Conservation (phyloP, 1,284 basidiomycete species). For the Apiotrichum domesticum region DNA sequence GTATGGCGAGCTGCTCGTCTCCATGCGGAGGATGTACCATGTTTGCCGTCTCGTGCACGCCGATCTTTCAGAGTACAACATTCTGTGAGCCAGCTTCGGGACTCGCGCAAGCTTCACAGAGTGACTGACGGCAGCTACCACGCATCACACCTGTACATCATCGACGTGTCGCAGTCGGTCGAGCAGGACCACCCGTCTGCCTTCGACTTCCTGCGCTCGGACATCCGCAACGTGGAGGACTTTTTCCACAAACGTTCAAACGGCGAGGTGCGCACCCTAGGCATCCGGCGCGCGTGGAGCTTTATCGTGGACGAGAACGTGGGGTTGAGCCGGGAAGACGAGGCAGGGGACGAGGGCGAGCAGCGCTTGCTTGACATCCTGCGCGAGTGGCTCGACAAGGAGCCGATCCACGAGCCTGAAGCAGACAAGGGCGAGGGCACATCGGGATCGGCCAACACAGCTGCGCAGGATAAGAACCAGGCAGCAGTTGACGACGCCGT, state of each 20-base stretch:
- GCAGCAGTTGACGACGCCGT: constrained; percentile 68
- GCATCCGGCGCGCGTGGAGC: constrained; percentile 78
- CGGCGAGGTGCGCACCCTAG: constrained; percentile 61
- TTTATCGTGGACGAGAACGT: constrained; percentile 64
- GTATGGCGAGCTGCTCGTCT: constrained; percentile 75
- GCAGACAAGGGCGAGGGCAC: constrained; percentile 2
- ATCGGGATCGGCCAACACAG: not conserved
- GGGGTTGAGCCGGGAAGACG: constrained; percentile 18
- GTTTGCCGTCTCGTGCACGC: constrained; percentile 92
- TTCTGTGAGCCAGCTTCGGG: constrained; percentile 59
- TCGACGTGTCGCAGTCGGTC: constrained; percentile 97
- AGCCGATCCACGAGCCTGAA: constrained; percentile 20
- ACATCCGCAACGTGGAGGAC: constrained; percentile 88
- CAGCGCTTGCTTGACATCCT: constrained; percentile 46
- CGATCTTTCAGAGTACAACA: constrained; percentile 97
- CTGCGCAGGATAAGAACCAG: not conserved
- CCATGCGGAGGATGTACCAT: constrained; percentile 79
- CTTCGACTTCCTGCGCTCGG: constrained; percentile 90
- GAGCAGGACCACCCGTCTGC: constrained; percentile 96
- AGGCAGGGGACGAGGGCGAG: constrained; percentile 43
- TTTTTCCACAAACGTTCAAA: constrained; percentile 73
- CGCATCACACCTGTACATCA: constrained; percentile 72
- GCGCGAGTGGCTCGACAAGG: constrained; percentile 52
- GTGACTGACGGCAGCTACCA: constrained; percentile 47
- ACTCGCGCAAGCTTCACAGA: not conserved